Percentiles rank a stretch among this genome's conserved stretches.
Evolutionary conservation across 2,329 filamentous ascomycete genomes (phyloP).

Genomic region (Microdochium paspali): DNA sequence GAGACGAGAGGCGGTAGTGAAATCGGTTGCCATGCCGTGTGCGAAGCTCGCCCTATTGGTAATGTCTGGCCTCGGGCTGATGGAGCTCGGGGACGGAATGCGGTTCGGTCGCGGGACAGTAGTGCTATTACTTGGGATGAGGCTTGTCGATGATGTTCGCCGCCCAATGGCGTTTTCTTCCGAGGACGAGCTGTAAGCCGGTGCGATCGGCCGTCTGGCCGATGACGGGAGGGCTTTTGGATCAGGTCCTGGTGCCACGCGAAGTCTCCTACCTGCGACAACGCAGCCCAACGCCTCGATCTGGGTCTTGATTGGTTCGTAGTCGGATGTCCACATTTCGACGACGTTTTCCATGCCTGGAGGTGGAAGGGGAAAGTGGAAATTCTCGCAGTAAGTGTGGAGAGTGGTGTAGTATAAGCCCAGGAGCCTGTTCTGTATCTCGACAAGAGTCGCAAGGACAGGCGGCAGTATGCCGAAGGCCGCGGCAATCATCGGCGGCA

Average conservation of each 20-base stretch:
- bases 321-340: constrained; percentile 53
- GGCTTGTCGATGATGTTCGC: constrained; percentile 23
- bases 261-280: constrained; percentile 56
- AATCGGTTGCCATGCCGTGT: constrained; percentile 22
- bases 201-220: neutral
- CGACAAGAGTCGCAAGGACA: constrained; percentile 59
- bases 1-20: constrained; percentile 32
- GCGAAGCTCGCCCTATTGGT: constrained; percentile 23
- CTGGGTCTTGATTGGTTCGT: constrained; percentile 54
- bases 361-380: constrained; percentile 61
- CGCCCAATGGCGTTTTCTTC: neutral
- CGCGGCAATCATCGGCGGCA: constrained; percentile 63
- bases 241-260: constrained; percentile 27
- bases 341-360: constrained; percentile 66
- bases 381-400: constrained; percentile 61
- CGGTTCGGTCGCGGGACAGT: constrained; percentile 20
- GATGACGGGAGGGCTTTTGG: neutral
- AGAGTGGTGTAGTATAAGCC: constrained; percentile 71
- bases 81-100: constrained; percentile 23
- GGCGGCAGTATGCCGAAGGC: constrained; percentile 67
- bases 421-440: constrained; percentile 69
- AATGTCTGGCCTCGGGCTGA: constrained; percentile 19
- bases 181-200: neutral
- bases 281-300: constrained; percentile 57
- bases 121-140: constrained; percentile 24